A percentile compares a stretch with the other conserved stretches of the same genome.
Evolutionary conservation across 441 rosid species (phyloP).

Genomic region (Hura crepitans): DNA sequence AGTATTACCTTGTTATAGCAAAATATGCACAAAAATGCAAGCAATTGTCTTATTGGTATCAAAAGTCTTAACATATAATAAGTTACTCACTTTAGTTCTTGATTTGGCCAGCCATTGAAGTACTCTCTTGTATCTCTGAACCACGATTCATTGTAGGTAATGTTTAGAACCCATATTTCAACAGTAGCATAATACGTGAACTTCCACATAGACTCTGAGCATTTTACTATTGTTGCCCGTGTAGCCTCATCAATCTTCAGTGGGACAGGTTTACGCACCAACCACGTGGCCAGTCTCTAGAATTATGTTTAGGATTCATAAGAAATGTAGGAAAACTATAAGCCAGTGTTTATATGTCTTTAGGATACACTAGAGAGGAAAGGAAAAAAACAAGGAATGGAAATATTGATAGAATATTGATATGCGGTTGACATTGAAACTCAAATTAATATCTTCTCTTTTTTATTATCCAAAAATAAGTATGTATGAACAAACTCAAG

Average conservation of each 20-base stretch:
- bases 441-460: neutral
- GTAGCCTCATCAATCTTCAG: conserved; percentile 47
- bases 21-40: neutral
- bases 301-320: conserved; percentile 3
- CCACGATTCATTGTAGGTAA: conserved; percentile 67
- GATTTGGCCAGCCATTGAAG: conserved; percentile 85
- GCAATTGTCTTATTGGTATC: conserved; percentile 1
- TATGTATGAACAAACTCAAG: no score
- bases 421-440: neutral
- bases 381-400: neutral
- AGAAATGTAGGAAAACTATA: neutral
- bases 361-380: neutral
- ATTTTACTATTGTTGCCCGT: conserved; percentile 51
- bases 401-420: neutral
- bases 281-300: conserved; percentile 65
- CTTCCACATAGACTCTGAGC: conserved; percentile 93
- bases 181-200: conserved; percentile 58
- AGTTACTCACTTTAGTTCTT: conserved; percentile 74
- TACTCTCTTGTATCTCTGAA: conserved; percentile 48
- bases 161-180: conserved; percentile 56
- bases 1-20: conserved; percentile 2
- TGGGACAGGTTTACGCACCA: conserved; percentile 37
- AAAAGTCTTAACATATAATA: conserved; percentile 14
- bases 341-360: neutral
- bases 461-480: no score